Base-by-base conservation (phyloP, 106 monocot genomes). In the Narthecium ossifragum region DNA sequence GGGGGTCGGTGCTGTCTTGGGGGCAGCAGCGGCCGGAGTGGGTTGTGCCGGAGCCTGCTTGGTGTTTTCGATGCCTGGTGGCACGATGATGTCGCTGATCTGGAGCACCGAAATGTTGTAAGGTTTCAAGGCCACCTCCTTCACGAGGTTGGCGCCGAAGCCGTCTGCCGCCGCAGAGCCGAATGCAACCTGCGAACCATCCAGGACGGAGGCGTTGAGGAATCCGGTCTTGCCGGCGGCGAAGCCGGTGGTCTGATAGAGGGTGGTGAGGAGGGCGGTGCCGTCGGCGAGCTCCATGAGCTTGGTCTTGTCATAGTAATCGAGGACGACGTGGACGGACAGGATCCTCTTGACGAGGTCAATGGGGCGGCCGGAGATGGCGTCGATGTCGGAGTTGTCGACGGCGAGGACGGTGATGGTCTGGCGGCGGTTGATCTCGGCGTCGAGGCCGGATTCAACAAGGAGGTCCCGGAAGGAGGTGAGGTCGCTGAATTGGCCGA, bases 271-370 rank as follows among this genome's bases (percentile, higher is more conserved):
- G 30, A 57, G 36, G 20, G 78, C 49, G 66, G 71, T 49, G 22
- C 61, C 43, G 57, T 60, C 29, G 52, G 65, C 55, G 56, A 78
- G 55, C 62, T 72, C 67, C 46, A 61, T 60, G 50, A 78, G 72
- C 67, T 68, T 67, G 34, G 53, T 31, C 23, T 51, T 23, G 31
- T 66, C 66, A 62, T 46, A 72, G 78, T 68, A 78, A 63, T 78
- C 78, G 50, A 71, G 55, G 48, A 78, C 61, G 41, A 78, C 67
- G 72, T 78, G 78, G 50, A 78, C 67, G 27, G 53, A 71, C 61
- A 72, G 66, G 56, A 78, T 62, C 67, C 65, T 61, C 63, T 78
- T 67, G 50, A 78, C 31, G n/a, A 65, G 15, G 71, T 72, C 66
- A 23, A 63, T 32, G 54, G 71, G 52, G 38, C 59, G 67, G 72